These are phyloP conservation scores for Hypholoma sublateritium DNA, from an alignment of 768 basidiomycete genomes.

Conservation along the genomic window DNA sequence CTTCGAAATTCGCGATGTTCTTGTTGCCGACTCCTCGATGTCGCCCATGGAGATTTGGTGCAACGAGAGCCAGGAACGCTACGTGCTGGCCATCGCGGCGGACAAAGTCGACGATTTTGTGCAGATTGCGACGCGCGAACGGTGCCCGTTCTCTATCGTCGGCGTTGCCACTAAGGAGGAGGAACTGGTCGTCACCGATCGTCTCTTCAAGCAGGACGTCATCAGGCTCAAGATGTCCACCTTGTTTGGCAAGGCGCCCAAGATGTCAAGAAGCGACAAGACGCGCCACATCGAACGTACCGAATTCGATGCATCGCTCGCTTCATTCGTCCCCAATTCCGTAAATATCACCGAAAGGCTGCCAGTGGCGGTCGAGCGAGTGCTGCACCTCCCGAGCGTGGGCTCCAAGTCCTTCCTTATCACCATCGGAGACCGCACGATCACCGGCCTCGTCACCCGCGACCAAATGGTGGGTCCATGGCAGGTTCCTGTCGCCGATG, in stretches of 20 bases:
- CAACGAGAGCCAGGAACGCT: constrained; percentile 97
- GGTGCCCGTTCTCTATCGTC: constrained; percentile 92
- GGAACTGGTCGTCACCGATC: constrained; percentile 86
- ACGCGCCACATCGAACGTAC: constrained; percentile 38
- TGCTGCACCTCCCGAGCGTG: constrained; percentile 89
- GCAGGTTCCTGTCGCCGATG: constrained; percentile 97
- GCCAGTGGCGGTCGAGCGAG: constrained; percentile 67
- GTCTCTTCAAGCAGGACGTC: constrained; percentile 73
- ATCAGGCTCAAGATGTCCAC: constrained; percentile 93
- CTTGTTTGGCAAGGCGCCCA: constrained; percentile 94
- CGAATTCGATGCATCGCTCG: constrained; percentile 72
- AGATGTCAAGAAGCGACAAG: constrained; percentile 76
- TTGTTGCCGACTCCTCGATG: constrained; percentile 91
- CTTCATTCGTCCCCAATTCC: constrained; percentile 56
- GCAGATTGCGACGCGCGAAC: constrained; percentile 76
- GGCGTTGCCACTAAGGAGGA: constrained; percentile 83
- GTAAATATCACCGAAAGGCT: constrained; percentile 47
- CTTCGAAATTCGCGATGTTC: constrained; percentile 93
- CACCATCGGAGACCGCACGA: constrained; percentile 93
- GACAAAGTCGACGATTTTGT: constrained; percentile 65
- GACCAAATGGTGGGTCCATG: constrained; percentile 99
- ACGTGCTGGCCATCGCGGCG: constrained; percentile 86
- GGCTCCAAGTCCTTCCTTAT: constrained; percentile 97
- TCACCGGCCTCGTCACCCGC: constrained; percentile 91
- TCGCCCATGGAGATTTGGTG: constrained; percentile 99